Percentiles rank a stretch among this genome's conserved stretches.
phyloP scores from a whole-genome alignment of 2,329 filamentous ascomycete genomes.

The Pyrenochaeta sp. region DNA sequence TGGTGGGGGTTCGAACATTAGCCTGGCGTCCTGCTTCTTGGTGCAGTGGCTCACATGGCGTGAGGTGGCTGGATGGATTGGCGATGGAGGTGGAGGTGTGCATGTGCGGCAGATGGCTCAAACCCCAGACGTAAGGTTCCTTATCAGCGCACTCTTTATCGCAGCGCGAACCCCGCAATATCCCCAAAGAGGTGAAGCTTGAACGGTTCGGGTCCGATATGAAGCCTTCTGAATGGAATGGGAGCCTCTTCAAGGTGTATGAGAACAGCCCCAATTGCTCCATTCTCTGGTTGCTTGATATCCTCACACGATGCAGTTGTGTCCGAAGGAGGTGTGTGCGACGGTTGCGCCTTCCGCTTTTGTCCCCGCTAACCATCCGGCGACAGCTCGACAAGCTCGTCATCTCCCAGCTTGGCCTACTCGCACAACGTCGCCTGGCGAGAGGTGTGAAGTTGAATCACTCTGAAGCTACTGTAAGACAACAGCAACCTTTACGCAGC shows the following conservation, averaged over 20 bases:
- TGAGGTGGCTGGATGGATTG: slow-evolving; percentile 1
- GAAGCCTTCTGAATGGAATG: background rate
- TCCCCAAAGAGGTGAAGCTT: slow-evolving; percentile 13
- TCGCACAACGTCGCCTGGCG: slow-evolving; percentile 88
- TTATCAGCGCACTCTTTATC: slow-evolving; percentile 24
- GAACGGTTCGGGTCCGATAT: background rate
- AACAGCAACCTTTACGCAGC: background rate
- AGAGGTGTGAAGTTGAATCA: slow-evolving; percentile 90
- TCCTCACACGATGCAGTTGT: slow-evolving; percentile 43
- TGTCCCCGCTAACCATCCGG: slow-evolving; percentile 32
- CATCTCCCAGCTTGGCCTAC: slow-evolving; percentile 85
- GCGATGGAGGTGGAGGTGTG: background rate
- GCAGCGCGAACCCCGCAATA: slow-evolving; percentile 15
- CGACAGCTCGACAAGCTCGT: slow-evolving; percentile 91
- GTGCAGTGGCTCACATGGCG: background rate
- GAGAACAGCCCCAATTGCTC: background rate
- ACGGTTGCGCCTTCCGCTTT: background rate
- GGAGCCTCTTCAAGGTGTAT: background rate
- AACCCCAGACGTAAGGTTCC: background rate
- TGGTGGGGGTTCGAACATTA: background rate
- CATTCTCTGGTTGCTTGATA: slow-evolving; percentile 5
- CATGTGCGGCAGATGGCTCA: background rate
- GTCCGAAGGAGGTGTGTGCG: slow-evolving; percentile 47
- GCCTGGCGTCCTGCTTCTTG: background rate
- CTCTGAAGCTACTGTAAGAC: slow-evolving; percentile 79